Conservation (phyloP, 805 yeast genomes). For the Saccharomycopsis babjevae region DNA sequence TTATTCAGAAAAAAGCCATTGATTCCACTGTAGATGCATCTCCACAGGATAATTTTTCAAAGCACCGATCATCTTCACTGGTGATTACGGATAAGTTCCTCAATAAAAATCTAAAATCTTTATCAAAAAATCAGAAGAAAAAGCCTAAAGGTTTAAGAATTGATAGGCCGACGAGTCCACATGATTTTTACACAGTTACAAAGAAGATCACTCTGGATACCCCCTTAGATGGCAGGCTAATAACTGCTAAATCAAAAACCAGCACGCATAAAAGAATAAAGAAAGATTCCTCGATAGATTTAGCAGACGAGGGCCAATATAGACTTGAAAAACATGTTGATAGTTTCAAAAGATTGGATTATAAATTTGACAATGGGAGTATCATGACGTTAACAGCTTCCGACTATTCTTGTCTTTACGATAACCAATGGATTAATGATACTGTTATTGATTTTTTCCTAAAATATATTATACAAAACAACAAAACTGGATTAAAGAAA, state of each 20-base stretch:
- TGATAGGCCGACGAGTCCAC: neutral
- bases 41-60: neutral
- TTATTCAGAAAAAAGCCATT: neutral
- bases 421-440: slow-evolving; percentile 85
- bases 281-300: neutral
- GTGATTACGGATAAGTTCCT: neutral
- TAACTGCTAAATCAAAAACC: neutral
- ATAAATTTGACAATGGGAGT: slow-evolving; percentile 44
- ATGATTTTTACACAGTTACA: neutral
- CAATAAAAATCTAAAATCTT: neutral
- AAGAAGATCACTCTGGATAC: neutral
- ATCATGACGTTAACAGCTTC: slow-evolving; percentile 47
- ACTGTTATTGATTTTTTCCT: slow-evolving; percentile 77
- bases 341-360: slow-evolving; percentile 33
- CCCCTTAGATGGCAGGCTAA: neutral
- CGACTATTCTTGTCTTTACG: slow-evolving; percentile 72
- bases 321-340: slow-evolving; percentile 6
- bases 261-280: neutral
- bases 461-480: slow-evolving; percentile 37
- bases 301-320: neutral
- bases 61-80: neutral
- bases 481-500: slow-evolving; percentile 19
- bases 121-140: neutral
- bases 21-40: neutral
- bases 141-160: neutral